Evolutionary conservation across 2,329 filamentous ascomycete species (phyloP).

Genomic region (Sclerotinia spermophila): DNA sequence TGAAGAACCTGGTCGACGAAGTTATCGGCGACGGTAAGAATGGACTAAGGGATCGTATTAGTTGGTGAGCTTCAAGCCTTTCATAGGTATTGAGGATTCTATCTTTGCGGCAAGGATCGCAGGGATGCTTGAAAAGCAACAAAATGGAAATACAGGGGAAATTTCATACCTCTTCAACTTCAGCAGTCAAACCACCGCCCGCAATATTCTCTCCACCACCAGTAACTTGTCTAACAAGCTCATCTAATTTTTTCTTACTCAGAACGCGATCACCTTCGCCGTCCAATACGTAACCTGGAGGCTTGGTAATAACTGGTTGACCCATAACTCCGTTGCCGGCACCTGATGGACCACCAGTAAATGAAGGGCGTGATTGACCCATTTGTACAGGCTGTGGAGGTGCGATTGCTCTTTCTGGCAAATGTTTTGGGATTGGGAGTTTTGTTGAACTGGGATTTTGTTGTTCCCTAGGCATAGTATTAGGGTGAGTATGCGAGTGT

Average conservation of each 20-base stretch:
- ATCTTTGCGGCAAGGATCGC: neutral
- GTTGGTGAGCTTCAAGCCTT: neutral
- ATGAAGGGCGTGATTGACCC: conserved; percentile 72
- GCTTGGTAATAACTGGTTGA: conserved; percentile 78
- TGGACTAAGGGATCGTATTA: conserved; percentile 54
- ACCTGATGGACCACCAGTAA: conserved; percentile 71
- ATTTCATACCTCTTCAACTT: conserved; percentile 83
- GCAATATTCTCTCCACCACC: conserved; percentile 70
- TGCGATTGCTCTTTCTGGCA: conserved; percentile 64
- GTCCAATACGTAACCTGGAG: conserved; percentile 81
- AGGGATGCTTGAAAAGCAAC: conserved; percentile 9
- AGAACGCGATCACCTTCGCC: conserved; percentile 88
- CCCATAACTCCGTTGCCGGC: conserved; percentile 78
- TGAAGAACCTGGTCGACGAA: conserved; percentile 92
- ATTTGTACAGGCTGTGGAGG: conserved; percentile 72
- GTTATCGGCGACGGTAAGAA: conserved; percentile 85
- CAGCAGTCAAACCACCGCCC: conserved; percentile 74
- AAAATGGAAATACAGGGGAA: conserved; percentile 12
- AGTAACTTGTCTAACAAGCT: conserved; percentile 89
- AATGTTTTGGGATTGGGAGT: conserved; percentile 57
- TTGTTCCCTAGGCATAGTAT: conserved; percentile 29
- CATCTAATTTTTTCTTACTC: conserved; percentile 97
- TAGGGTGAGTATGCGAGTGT: conserved; percentile 32
- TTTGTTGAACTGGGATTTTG: conserved; percentile 33
- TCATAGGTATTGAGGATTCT: neutral